These are phyloP conservation scores for Corchorus olitorius DNA, from an alignment of 345 rosid species.

Conservation along the genomic window DNA sequence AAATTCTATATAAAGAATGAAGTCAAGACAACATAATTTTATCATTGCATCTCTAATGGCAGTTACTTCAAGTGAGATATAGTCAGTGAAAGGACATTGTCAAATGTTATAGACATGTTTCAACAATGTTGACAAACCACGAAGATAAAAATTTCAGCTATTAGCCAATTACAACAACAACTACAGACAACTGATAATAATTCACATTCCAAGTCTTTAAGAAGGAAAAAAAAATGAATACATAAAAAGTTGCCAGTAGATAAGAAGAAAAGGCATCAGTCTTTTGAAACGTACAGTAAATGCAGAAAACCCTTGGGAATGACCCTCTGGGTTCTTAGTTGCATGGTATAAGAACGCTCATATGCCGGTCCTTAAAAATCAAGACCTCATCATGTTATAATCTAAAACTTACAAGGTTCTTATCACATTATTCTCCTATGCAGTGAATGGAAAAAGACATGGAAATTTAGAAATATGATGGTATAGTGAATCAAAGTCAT, in stretches of 20 bases:
- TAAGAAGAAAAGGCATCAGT: not conserved
- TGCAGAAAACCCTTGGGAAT: not conserved
- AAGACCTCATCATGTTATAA: not conserved
- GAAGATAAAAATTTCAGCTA: not conserved
- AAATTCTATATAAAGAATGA: not conserved
- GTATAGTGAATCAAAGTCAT: not conserved
- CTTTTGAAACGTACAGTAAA: not conserved
- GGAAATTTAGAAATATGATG: not conserved
- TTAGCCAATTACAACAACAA: not conserved
- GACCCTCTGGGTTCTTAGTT: not conserved
- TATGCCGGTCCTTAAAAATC: not conserved
- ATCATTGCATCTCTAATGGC: not conserved
- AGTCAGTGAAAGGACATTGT: not conserved
- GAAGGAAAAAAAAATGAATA: not conserved
- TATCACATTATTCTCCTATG: constrained; percentile 9
- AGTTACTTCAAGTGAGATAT: not conserved
- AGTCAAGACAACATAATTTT: not conserved
- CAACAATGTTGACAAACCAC: not conserved
- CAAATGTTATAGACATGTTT: not conserved
- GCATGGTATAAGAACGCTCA: not conserved
- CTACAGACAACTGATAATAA: not conserved
- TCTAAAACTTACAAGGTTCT: not conserved
- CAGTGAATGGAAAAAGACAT: not conserved
- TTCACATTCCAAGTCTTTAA: not conserved
- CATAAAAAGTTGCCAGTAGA: not conserved